These are phyloP conservation scores for Nannochloris sp. DNA, from an alignment of 139 green algal species.

Conservation along the genomic window DNA sequence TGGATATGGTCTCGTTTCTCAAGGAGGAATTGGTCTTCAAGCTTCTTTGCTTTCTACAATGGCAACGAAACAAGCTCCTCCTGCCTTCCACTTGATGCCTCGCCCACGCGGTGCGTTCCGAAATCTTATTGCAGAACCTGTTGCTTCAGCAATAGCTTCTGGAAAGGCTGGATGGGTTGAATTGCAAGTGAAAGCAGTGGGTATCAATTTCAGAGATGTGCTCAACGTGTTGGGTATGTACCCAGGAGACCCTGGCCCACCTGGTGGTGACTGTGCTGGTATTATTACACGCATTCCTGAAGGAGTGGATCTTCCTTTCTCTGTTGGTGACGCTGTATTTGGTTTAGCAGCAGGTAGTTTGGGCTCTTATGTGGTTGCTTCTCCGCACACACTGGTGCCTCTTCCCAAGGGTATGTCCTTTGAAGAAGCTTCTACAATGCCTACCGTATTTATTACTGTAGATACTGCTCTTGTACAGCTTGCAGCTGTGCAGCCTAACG, in stretches of 20 bases:
- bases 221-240: conserved; percentile 65
- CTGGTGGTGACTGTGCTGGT: conserved; percentile 51
- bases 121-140: conserved; percentile 13
- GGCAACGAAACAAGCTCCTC: neutral
- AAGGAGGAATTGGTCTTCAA: neutral
- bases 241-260: conserved; percentile 37
- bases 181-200: conserved; percentile 34
- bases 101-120: conserved; percentile 31
- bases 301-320: neutral
- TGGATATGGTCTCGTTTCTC: conserved; percentile 28
- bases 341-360: conserved; percentile 66
- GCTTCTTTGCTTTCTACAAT: conserved; percentile 23
- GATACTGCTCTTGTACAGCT: conserved; percentile 34
- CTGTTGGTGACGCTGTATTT: conserved; percentile 49
- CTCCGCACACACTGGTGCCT: conserved; percentile 45
- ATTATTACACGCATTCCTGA: conserved; percentile 26
- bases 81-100: conserved; percentile 25
- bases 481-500: conserved; percentile 7
- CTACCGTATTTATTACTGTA: conserved; percentile 78
- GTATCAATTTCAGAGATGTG: conserved; percentile 58
- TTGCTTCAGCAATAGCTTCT: conserved; percentile 1
- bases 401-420: conserved; percentile 51
- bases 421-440: conserved; percentile 65
- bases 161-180: conserved; percentile 21
- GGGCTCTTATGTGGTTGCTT: conserved; percentile 57